A percentile compares a stretch with the other conserved stretches of the same genome.
phyloP scores from a whole-genome alignment of 2,329 filamentous ascomycete species.

The Macrophomina phaseolina region DNA sequence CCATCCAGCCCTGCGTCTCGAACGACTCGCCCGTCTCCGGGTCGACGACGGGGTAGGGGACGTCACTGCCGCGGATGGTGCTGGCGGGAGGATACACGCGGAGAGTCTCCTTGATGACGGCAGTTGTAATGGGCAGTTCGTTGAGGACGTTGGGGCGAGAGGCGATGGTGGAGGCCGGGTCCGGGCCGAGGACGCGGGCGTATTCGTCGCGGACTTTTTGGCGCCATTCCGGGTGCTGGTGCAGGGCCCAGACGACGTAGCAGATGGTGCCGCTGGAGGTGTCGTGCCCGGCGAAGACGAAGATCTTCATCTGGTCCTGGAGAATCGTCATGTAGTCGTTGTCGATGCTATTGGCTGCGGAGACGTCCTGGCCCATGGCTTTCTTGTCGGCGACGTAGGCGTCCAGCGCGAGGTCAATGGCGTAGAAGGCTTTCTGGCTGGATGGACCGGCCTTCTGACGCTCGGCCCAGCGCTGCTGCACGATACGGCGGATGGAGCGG shows the following conservation, averaged over 20 bases:
- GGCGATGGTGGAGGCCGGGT: conserved; percentile 29
- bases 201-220: conserved; percentile 37
- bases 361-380: background rate
- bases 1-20: conserved; percentile 15
- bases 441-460: background rate
- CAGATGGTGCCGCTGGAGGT: conserved; percentile 41
- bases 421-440: background rate
- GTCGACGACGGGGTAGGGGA: conserved; percentile 22
- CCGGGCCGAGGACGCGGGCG: conserved; percentile 38
- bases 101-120: conserved; percentile 44
- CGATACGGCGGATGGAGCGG: background rate
- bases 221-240: conserved; percentile 35
- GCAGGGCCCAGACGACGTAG: conserved; percentile 39
- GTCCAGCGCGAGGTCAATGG: conserved; percentile 23
- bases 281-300: conserved; percentile 46
- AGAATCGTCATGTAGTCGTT: conserved; percentile 4
- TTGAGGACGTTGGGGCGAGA: conserved; percentile 38
- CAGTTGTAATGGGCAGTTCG: conserved; percentile 38
- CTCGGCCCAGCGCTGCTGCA: conserved; percentile 12
- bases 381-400: conserved; percentile 18
- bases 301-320: conserved; percentile 37
- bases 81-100: conserved; percentile 39
- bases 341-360: background rate
- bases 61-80: conserved; percentile 15
- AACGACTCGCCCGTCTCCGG: conserved; percentile 19